These are phyloP conservation scores for Metroxylon sagu DNA, from an alignment of 176 grass and related monocot species.

Conservation along the genomic window DNA sequence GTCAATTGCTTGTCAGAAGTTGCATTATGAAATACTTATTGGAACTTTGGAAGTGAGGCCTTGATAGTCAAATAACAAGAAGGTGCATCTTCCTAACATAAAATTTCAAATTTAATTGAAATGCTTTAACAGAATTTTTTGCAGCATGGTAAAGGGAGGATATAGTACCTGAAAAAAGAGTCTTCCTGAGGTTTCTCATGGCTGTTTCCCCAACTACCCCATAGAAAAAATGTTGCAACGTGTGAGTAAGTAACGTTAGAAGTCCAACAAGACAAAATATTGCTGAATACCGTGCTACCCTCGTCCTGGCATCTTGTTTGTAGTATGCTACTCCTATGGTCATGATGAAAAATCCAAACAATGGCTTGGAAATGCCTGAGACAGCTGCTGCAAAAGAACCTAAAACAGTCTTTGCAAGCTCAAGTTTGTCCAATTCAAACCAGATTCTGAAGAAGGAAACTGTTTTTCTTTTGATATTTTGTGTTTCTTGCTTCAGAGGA, in stretches of 20 bases:
- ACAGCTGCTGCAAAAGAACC: constrained; percentile 57
- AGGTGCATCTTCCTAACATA: too few relatives aligned
- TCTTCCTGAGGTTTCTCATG: constrained; percentile 49
- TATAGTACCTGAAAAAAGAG: constrained; percentile 54
- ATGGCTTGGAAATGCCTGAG: constrained; percentile 50
- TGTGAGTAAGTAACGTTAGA: constrained; percentile 37
- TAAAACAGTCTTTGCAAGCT: constrained; percentile 37
- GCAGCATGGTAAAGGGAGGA: background rate
- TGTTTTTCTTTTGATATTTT: constrained; percentile 10
- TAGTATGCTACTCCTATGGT: constrained; percentile 51
- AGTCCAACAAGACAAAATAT: constrained; percentile 37
- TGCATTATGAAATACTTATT: too few relatives aligned
- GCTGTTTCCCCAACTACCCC: constrained; percentile 46
- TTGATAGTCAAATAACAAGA: too few relatives aligned
- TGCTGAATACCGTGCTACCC: constrained; percentile 34
- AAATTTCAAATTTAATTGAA: too few relatives aligned
- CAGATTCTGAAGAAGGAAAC: constrained; percentile 50
- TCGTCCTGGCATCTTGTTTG: constrained; percentile 26
- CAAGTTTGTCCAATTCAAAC: constrained; percentile 39
- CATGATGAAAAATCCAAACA: constrained; percentile 59
- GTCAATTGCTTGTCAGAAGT: too few relatives aligned
- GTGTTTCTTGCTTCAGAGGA: constrained; percentile 9
- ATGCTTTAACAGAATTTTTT: too few relatives aligned
- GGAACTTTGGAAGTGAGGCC: too few relatives aligned
- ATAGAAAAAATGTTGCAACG: constrained; percentile 57